A percentile compares a stretch with the other conserved stretches of the same genome.
Evolutionary conservation across 495 filamentous ascomycete species (phyloP).

Genomic region (Margaritispora aquatica): DNA sequence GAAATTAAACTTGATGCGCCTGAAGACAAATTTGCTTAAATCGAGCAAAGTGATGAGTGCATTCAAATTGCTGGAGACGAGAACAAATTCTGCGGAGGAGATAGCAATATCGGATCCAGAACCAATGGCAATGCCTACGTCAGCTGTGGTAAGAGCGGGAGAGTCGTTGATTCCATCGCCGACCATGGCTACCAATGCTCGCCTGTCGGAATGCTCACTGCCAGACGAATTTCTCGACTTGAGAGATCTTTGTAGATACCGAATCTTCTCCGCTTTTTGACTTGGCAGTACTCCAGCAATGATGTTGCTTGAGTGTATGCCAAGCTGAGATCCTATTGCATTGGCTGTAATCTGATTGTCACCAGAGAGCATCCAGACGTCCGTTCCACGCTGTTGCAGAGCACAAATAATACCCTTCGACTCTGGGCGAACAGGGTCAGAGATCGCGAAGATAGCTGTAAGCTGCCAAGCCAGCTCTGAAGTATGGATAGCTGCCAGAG

Average conservation of each 20-base stretch:
- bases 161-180: conserved; percentile 91
- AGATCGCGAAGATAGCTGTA: conserved; percentile 47
- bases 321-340: conserved; percentile 69
- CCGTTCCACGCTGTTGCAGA: conserved; percentile 59
- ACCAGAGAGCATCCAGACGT: conserved; percentile 89
- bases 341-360: conserved; percentile 71
- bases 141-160: conserved; percentile 71
- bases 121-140: conserved; percentile 79
- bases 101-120: conserved; percentile 84
- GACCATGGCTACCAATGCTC: conserved; percentile 24
- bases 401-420: conserved; percentile 57
- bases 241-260: conserved; percentile 61
- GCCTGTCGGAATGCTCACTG: background rate
- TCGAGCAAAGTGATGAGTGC: conserved; percentile 67
- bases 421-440: conserved; percentile 77
- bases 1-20: conserved; percentile 80
- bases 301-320: conserved; percentile 68
- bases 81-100: conserved; percentile 73
- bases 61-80: conserved; percentile 66
- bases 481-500: conserved; percentile 51
- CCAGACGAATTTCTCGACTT: conserved; percentile 24
- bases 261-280: conserved; percentile 81
- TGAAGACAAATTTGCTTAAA: conserved; percentile 66
- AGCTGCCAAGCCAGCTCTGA: conserved; percentile 28
- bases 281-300: conserved; percentile 84